Conservation (phyloP, 2,329 filamentous ascomycete species). For the Phyllosticta citriasiana region DNA sequence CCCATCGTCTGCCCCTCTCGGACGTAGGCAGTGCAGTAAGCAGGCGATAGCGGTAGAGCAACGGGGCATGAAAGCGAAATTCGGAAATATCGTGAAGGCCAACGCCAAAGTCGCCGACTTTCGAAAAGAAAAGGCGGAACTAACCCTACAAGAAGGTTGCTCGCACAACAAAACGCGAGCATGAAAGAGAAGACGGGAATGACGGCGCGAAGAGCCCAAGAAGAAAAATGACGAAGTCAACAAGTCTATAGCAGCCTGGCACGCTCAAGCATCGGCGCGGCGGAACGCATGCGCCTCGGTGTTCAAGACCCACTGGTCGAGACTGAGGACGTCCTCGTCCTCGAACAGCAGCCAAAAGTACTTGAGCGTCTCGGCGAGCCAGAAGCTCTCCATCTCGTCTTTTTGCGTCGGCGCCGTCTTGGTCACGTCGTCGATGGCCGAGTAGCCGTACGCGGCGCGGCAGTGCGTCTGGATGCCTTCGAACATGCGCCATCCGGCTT, state of each 20-base stretch:
- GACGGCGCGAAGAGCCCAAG: no score
- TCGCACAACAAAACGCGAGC: no score
- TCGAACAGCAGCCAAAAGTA: constrained; percentile 57
- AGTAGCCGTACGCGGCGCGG: constrained; percentile 51
- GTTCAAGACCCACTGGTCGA: constrained; percentile 57
- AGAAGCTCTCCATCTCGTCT: constrained; percentile 68
- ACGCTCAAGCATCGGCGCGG: constrained; percentile 14
- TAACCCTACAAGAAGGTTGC: no score
- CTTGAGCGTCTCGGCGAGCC: constrained; percentile 59
- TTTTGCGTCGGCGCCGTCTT: constrained; percentile 32
- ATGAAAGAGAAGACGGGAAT: no score
- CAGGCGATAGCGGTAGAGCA: no score
- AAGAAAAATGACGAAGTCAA: no score
- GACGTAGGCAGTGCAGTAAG: no score
- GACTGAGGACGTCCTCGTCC: constrained; percentile 47
- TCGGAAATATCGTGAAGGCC: no score
- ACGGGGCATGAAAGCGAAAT: no score
- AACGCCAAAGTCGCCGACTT: no score
- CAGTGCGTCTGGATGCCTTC: constrained; percentile 51
- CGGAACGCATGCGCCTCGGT: constrained; percentile 37
- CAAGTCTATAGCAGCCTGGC: background rate
- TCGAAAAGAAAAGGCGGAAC: no score
- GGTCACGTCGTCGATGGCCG: constrained; percentile 57
- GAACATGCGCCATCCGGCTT: constrained; percentile 69
- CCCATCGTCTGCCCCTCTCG: no score